A percentile compares a stretch with the other conserved stretches of the same genome.
These are phyloP conservation scores for Neonectria magnoliae DNA, from an alignment of 2,329 filamentous ascomycete genomes.

Conservation along the genomic window DNA sequence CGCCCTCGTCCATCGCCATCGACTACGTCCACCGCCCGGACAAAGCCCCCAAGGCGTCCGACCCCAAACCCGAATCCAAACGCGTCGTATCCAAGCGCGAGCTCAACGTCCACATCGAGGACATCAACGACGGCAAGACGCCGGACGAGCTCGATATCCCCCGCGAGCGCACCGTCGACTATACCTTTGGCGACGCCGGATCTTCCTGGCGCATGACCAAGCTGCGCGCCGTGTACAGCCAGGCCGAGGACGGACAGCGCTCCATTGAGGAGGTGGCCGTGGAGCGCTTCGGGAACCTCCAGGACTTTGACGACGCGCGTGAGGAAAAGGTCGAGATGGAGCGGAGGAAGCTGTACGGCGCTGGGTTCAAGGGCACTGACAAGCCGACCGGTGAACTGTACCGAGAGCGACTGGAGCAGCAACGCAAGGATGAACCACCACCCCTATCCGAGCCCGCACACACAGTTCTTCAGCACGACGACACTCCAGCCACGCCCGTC, in stretches of 20 bases:
- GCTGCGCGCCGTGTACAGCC: slow-evolving; percentile 83
- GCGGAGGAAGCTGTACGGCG: slow-evolving; percentile 81
- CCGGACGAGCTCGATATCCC: slow-evolving; percentile 47
- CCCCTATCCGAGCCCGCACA: slow-evolving; percentile 55
- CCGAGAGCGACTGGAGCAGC: slow-evolving; percentile 75
- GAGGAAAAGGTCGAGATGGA: slow-evolving; percentile 95
- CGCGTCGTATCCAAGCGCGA: slow-evolving; percentile 82
- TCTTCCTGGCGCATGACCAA: slow-evolving; percentile 98
- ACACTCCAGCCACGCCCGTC: slow-evolving; percentile 47
- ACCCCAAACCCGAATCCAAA: slow-evolving; percentile 68
- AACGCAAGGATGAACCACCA: slow-evolving; percentile 51
- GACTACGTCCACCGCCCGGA: slow-evolving; percentile 77
- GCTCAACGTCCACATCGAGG: slow-evolving; percentile 74
- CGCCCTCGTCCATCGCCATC: slow-evolving; percentile 81
- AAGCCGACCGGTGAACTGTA: slow-evolving; percentile 90
- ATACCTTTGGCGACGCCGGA: slow-evolving; percentile 88
- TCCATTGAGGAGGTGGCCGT: slow-evolving; percentile 83
- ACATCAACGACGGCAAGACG: slow-evolving; percentile 64
- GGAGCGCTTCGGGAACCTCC: slow-evolving; percentile 82
- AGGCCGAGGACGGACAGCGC: slow-evolving; percentile 78
- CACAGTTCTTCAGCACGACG: slow-evolving; percentile 60
- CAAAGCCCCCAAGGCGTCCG: slow-evolving; percentile 64
- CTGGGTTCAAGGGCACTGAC: slow-evolving; percentile 84
- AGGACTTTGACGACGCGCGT: slow-evolving; percentile 89
- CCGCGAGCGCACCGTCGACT: slow-evolving; percentile 70